These are phyloP conservation scores for Penicillium sp. DNA, from an alignment of 2,329 filamentous ascomycete genomes.

Conservation along the genomic window DNA sequence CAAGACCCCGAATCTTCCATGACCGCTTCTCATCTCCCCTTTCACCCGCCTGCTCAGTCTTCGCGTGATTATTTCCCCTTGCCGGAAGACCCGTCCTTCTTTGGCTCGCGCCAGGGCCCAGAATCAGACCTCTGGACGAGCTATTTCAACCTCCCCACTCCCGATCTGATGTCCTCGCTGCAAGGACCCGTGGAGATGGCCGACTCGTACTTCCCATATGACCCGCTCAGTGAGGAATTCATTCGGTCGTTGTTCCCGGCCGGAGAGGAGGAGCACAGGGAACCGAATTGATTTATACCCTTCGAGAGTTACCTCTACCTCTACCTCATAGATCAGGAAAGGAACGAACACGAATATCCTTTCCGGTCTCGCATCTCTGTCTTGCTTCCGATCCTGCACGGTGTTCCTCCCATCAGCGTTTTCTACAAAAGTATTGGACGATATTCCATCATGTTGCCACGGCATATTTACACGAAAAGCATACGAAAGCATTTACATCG, in stretches of 20 bases:
- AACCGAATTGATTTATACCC: constrained; percentile 3
- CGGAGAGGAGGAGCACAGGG: constrained; percentile 26
- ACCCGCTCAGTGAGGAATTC: constrained; percentile 37
- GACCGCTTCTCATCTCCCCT: background rate
- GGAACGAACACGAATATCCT: constrained; percentile 1
- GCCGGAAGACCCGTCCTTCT: constrained; percentile 8
- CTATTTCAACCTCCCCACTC: constrained; percentile 12
- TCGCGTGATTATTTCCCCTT: constrained; percentile 14
- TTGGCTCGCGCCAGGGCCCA: constrained; percentile 5
- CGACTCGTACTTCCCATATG: constrained; percentile 37
- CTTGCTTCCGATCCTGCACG: background rate
- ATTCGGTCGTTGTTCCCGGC: constrained; percentile 37
- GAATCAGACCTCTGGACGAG: constrained; percentile 10
- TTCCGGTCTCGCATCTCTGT: background rate
- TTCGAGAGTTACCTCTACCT: background rate
- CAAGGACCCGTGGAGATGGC: constrained; percentile 9
- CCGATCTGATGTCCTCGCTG: constrained; percentile 13
- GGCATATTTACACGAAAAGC: background rate
- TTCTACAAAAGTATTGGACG: background rate
- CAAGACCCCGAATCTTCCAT: constrained; percentile 7
- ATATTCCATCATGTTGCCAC: background rate
- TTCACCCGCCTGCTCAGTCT: background rate
- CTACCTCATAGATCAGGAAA: background rate
- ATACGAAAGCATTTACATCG: background rate
- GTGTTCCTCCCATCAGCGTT: background rate